Base-by-base conservation (phyloP, 371 early-diverging fungal genomes). In the Homolaphlyctis polyrhiza region DNA sequence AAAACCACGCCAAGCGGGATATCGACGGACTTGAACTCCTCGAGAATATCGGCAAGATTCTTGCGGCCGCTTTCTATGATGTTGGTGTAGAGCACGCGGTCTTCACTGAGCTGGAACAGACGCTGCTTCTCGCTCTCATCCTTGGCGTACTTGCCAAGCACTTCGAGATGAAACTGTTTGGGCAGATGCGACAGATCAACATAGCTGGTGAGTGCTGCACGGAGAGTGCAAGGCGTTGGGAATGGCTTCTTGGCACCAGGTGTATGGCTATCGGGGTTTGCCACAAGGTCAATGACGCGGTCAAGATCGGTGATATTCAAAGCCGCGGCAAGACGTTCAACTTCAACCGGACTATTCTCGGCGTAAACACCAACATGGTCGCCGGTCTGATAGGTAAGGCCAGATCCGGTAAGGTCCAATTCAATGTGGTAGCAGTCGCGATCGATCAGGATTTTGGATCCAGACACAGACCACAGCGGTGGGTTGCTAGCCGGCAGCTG, bases 301-400 rank as follows among this genome's bases (percentile, higher is more conserved):
- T 92, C 91, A 14, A 90, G 80, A 62, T 87, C 67, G 29, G 47
- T 51, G 60, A 95, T 71, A 23, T 83, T 81, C 32, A 94, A 78
- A 1, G 85, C 83, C 1, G 68, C 43, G 23, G 64, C 73, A 25
- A 72, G 67, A 23, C 34, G 35, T n/a, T 67, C 58, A 1, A 96
- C 92, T 62, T 92, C 89, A 35, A 74, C 73, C 28, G 89, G 90
- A 45, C 87, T 80, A 73, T 97, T 98, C 27, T 86, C 80, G 1
- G 97, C 91, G 86, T 88, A 95, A 52, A 98, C 80, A n/a, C 93
- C 97, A 60, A 95, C 81, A 67, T 98, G 97, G 69, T 98, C 98
- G 54, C 98, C 98, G 11, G 95, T 81, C 60, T 89, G 84, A 68
- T 98, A 97, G 28, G 71, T 76, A 63, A 97, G 70, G 29, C 89